Conservation (phyloP, 1,139 yeast species). For the Nakaseomyces delphensis region DNA sequence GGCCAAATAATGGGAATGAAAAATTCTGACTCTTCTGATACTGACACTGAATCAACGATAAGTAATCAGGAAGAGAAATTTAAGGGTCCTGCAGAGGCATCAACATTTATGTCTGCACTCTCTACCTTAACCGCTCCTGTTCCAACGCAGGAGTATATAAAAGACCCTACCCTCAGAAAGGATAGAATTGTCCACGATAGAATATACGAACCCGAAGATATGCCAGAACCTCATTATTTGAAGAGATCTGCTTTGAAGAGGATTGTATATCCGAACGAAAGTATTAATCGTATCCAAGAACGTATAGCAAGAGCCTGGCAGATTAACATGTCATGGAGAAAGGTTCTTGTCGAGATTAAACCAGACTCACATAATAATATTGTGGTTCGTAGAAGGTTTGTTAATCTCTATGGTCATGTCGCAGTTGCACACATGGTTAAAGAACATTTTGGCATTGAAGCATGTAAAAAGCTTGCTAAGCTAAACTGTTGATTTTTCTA, state of each 20-base stretch:
- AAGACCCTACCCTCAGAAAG: slow-evolving; percentile 46
- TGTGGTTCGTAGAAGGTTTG: slow-evolving; percentile 76
- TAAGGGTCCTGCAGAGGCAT: slow-evolving; percentile 44
- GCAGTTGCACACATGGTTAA: slow-evolving; percentile 73
- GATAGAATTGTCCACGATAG: slow-evolving; percentile 73
- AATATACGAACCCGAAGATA: slow-evolving; percentile 53
- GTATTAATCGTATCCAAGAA: slow-evolving; percentile 52
- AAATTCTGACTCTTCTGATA: slow-evolving; percentile 13
- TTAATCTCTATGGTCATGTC: slow-evolving; percentile 96
- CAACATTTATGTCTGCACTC: slow-evolving; percentile 50
- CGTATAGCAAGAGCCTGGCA: slow-evolving; percentile 87
- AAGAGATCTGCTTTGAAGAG: slow-evolving; percentile 22
- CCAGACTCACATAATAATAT: slow-evolving; percentile 97
- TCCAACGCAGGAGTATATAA: slow-evolving; percentile 65
- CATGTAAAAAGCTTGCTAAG: slow-evolving; percentile 11
- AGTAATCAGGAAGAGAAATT: slow-evolving; percentile 23
- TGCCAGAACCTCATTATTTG: slow-evolving; percentile 45
- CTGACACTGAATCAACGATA: slow-evolving; percentile 14
- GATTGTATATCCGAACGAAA: slow-evolving; percentile 27
- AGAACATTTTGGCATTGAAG: slow-evolving; percentile 45
- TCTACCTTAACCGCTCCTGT: slow-evolving; percentile 67
- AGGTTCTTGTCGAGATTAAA: slow-evolving; percentile 72
- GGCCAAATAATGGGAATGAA: slow-evolving; percentile 25
- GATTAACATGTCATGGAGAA: slow-evolving; percentile 78
- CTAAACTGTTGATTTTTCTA: background rate